phyloP scores from a whole-genome alignment of 2,329 filamentous ascomycete genomes.

The Ilyonectria destructans region DNA sequence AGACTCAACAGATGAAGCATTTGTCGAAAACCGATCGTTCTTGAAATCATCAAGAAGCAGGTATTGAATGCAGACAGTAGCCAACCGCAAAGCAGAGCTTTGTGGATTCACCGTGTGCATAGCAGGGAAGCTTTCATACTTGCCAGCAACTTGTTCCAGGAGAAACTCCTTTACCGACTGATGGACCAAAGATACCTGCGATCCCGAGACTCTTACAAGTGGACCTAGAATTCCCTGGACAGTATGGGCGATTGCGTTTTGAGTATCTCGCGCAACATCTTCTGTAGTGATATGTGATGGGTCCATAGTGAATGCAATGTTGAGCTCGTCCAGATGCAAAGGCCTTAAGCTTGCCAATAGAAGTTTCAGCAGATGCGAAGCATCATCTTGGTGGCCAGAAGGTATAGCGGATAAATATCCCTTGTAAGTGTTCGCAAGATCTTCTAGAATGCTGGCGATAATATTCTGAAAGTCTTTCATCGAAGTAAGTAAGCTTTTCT shows the following conservation, averaged over 20 bases:
- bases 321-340: constrained; percentile 54
- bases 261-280: constrained; percentile 45
- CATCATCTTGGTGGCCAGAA: constrained; percentile 43
- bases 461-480: constrained; percentile 50
- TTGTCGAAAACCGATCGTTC: constrained; percentile 34
- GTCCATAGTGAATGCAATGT: constrained; percentile 52
- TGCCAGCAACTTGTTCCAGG: constrained; percentile 25
- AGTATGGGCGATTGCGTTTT: constrained; percentile 50
- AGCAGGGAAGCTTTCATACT: constrained; percentile 14
- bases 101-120: constrained; percentile 28
- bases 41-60: constrained; percentile 55
- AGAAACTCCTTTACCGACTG: constrained; percentile 57
- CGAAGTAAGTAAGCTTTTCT: constrained; percentile 47
- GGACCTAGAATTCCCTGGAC: constrained; percentile 53
- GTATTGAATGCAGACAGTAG: constrained; percentile 46
- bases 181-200: constrained; percentile 55
- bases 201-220: constrained; percentile 52
- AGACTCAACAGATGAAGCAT: not conserved
- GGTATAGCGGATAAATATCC: constrained; percentile 51
- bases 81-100: constrained; percentile 35
- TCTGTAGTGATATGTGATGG: constrained; percentile 43
- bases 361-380: constrained; percentile 51
- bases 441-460: constrained; percentile 50
- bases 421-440: constrained; percentile 51
- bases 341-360: constrained; percentile 54